Evolutionary conservation across 2,329 filamentous ascomycete species (phyloP), one percentile per base, ranked within the genome.

Genomic region (Colletotrichum tofieldiae): DNA sequence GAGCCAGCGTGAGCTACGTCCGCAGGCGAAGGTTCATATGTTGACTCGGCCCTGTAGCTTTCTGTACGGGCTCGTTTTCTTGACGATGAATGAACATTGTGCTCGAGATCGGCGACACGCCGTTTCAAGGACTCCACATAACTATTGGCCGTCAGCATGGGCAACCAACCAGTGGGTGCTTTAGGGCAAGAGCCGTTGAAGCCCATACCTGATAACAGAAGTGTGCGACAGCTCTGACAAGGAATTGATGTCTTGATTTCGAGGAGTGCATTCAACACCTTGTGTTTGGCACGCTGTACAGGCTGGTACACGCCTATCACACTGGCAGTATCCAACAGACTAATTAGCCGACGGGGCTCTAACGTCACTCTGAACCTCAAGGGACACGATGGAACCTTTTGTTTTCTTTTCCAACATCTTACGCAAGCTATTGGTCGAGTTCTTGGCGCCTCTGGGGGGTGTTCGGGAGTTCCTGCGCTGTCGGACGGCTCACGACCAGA

Each of bases 391-490:
- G 29, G 16, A 56, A 72, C 70, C 60, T 69, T 69, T 41, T 72
- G 70, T 23, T 69, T 72, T 26, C 70, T 54, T 32, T 61, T 72
- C 70, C 70, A 72, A 29, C 65, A 72, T 47, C 70, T 26, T 26
- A 55, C 65, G 41, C 70, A 72, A 14, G 70, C 70, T 39, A 61
- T 66, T 26, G 66, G 59, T 16, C 51, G 59, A 18, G 66, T 47
- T 51, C 26, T 62, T 5, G 65, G 18, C 29, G 37, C 26, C 16
- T 32, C 49, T 14, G n/a, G 32, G n/a, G 65, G 8, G 9, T 14
- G 3, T 18, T 63, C 58, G 7, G 51, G 37, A 16, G 56, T 32
- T 29, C 52, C 39, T n/a, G 29, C 41, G 20, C 49, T 49, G 26
- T 45, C 51, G 39, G 58, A 63, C 29, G 37, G 26, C 41, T 63